phyloP scores from a whole-genome alignment of 2,329 filamentous ascomycete genomes.

The Helotiales sp. region DNA sequence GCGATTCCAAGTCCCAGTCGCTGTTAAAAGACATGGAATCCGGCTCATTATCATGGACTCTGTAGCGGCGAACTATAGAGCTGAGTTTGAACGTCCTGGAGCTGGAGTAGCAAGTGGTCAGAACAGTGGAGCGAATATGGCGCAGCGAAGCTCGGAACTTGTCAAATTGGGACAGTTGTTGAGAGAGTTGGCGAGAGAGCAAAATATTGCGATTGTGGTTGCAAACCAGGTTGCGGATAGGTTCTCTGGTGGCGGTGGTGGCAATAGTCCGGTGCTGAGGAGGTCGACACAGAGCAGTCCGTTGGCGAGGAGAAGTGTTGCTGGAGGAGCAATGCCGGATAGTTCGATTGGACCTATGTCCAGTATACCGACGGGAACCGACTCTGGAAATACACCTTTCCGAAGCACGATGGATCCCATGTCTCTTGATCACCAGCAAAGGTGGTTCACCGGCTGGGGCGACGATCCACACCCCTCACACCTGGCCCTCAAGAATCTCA shows the following conservation, averaged over 20 bases:
- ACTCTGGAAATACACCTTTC: constrained; percentile 14
- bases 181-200: constrained; percentile 72
- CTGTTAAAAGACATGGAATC: constrained; percentile 74
- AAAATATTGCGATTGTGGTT: constrained; percentile 84
- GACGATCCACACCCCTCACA: constrained; percentile 57
- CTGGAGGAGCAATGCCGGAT: constrained; percentile 29
- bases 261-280: constrained; percentile 26
- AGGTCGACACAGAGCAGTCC: constrained; percentile 36
- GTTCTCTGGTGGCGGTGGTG: constrained; percentile 53
- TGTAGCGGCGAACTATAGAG: constrained; percentile 93
- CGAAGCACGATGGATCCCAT: constrained; percentile 58
- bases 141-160: constrained; percentile 76
- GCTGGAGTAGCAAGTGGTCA: constrained; percentile 48
- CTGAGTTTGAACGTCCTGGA: constrained; percentile 74
- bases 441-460: constrained; percentile 96
- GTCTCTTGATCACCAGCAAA: constrained; percentile 84
- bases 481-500: constrained; percentile 56
- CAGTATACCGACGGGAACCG: constrained; percentile 25
- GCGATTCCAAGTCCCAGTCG: constrained; percentile 87
- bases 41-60: constrained; percentile 89
- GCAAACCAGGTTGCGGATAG: constrained; percentile 96
- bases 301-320: constrained; percentile 27
- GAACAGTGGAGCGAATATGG: constrained; percentile 61
- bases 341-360: constrained; percentile 36
- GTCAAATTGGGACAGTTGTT: constrained; percentile 77